Evolutionary conservation across 2,329 filamentous ascomycete species (phyloP), one percentile per base, ranked within the genome.

Genomic region (Coniochaeta sp.): DNA sequence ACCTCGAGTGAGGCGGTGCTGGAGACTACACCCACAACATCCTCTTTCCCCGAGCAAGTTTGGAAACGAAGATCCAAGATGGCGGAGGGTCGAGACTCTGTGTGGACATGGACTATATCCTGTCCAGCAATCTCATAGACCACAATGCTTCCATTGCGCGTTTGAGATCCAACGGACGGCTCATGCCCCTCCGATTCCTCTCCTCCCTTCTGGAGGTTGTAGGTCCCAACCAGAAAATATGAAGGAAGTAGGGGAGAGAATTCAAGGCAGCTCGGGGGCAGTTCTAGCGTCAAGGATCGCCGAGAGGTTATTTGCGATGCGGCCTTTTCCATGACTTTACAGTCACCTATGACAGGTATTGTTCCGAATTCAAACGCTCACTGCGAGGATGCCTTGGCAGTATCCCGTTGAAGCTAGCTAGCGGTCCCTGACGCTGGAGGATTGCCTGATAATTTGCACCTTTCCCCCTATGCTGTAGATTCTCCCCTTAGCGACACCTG

Each of bases 11-110:
- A 81, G 0, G 89, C 90, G 0, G 89, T 90, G 63, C 91, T 96
- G 1, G 89, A 90, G 9, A 91, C 90, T 3, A 88, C 85, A 11
- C 86, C 91, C 59, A 96, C 80, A 3, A 89, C 74, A 33, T 80
- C 79, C 57, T 73, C 75, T 8, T 67, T 67, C 59, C 78, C 71
- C 1, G 68, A 64, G 58, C 74, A 69, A 1, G 83, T 84, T 62
- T 88, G 85, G 72, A 97, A 98, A 66, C 93, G 90, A 33, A 97
- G 77, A 70, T 97, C 93, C 59, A 97, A 81, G 31, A 97, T 82
- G 6, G 91, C 93, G 58, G 87, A 91, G 4, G 86, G 82, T 24
- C 89, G 85, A 6, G 77, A 68, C 5, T 87, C 64, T 1, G 81
- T 87, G 68, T 90, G 84, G 5, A 88, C 68, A 60, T 81, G 76